Base-by-base conservation (phyloP, 164 flowering plant species). In the Magnolia officinalis region DNA sequence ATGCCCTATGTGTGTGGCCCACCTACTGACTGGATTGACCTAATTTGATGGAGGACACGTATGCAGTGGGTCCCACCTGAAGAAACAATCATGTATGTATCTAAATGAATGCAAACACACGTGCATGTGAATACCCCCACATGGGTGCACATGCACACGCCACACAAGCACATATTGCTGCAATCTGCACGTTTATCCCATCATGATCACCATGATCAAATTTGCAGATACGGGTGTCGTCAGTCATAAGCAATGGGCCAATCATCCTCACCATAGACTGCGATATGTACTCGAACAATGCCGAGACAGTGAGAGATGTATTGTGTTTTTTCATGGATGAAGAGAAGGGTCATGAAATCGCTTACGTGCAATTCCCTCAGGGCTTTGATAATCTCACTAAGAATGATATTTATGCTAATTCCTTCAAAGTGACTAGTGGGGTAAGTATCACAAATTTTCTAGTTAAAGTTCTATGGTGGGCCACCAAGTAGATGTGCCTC, bases 241-340 rank as follows among this genome's bases (percentile, higher is more conserved):
- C 81, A 3, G 69, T 49, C 66, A 81, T 84, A 52, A 84, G 78
- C 78, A 78, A 76, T 29, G 84, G 79, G 1, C 50, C 64, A 10
- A 78, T 84, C n/a, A 72, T 84, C 61, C 83, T 84, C 61, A 80
- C 72, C 31, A 82, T 84, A 29, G 86, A 84, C 74, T 84, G 84
- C 18, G 86, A 84, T 69, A 82, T 84, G 86, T 82, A 80, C 64
- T 80, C 86, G 1, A 84, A 79, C 73, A 65, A 85, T 76, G 78
- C 87, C 5, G 73, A 77, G 21, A 26, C 81, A 50, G 67, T 82
- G 20, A 82, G 78, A 75, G 85, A 85, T 50, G 81, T 81, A 21
- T 50, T 82, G 19, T 82, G 84, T 51, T 82, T 85, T 50, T 76
- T 83, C 70, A 79, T 83, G 82, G 84, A 83, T 74, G 82, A 85